Percentiles rank a stretch among this genome's conserved stretches.
These are phyloP conservation scores for Salix brachista DNA, from an alignment of 345 rosid species.

Conservation along the genomic window DNA sequence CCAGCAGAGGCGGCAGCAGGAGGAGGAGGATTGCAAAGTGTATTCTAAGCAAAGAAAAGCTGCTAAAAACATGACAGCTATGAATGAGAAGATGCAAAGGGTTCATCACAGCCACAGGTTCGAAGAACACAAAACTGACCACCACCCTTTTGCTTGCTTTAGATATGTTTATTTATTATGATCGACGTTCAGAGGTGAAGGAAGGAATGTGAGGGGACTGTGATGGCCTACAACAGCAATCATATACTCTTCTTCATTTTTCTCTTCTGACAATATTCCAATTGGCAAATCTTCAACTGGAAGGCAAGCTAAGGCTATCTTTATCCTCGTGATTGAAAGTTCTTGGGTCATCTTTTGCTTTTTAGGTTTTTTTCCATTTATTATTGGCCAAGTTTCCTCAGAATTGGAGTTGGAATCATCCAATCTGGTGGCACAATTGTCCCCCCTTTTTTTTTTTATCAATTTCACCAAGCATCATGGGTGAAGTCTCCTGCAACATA, in stretches of 20 bases:
- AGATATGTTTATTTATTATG: not conserved
- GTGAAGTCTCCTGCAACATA: too few species aligned
- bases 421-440: not conserved
- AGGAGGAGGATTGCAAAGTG: not conserved
- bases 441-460: not conserved
- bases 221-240: not conserved
- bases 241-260: not conserved
- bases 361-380: not conserved
- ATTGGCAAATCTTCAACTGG: not conserved
- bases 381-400: not conserved
- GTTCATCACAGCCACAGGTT: not conserved
- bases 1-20: not conserved
- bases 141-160: not conserved
- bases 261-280: not conserved
- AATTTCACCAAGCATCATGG: too few species aligned
- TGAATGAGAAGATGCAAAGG: not conserved
- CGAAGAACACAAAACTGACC: not conserved
- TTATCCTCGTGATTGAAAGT: not conserved
- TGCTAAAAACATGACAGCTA: slow-evolving; percentile 11
- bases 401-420: not conserved
- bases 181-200: not conserved
- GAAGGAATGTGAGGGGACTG: not conserved
- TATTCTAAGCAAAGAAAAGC: not conserved
- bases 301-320: not conserved
- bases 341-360: not conserved